Conservation (phyloP, 2,329 filamentous ascomycete species). For the Penicillium polonicum region DNA sequence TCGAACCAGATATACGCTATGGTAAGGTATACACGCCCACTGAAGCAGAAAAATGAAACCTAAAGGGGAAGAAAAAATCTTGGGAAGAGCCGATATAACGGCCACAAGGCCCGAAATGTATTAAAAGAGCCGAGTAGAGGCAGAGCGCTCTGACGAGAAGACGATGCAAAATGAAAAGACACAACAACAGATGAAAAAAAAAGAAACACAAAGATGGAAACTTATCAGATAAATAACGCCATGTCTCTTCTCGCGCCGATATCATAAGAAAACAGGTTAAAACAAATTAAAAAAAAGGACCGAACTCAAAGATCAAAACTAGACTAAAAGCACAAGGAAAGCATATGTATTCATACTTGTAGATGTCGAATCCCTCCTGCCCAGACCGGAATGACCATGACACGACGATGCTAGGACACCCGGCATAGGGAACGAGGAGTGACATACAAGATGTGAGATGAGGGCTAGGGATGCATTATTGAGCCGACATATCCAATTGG, state of each 20-base stretch:
- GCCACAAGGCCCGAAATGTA: slow-evolving; percentile 13
- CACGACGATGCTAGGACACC: background rate
- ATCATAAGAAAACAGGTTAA: slow-evolving; percentile 9
- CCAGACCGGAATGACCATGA: background rate
- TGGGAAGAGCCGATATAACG: slow-evolving; percentile 4
- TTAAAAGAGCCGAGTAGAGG: slow-evolving; percentile 5
- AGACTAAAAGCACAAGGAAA: slow-evolving; percentile 5
- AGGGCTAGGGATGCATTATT: background rate
- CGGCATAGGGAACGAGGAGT: background rate
- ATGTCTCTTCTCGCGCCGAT: slow-evolving; percentile 21
- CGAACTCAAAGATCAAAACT: slow-evolving; percentile 1
- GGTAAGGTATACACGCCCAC: background rate
- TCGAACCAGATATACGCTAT: background rate
- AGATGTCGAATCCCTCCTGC: background rate
- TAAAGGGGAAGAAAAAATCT: background rate
- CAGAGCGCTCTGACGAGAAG: slow-evolving; percentile 4
- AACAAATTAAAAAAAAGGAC: slow-evolving; percentile 11
- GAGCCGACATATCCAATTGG: background rate
- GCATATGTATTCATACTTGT: slow-evolving; percentile 20
- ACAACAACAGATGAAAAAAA: background rate
- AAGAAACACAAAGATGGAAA: slow-evolving; percentile 8
- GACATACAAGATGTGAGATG: slow-evolving; percentile 1
- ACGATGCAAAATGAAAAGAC: slow-evolving; percentile 9
- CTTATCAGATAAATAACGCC: slow-evolving; percentile 7
- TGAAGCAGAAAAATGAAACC: background rate